Evolutionary conservation across 352 stramenopile species (phyloP).

Genomic region (Peronospora belbahrii): DNA sequence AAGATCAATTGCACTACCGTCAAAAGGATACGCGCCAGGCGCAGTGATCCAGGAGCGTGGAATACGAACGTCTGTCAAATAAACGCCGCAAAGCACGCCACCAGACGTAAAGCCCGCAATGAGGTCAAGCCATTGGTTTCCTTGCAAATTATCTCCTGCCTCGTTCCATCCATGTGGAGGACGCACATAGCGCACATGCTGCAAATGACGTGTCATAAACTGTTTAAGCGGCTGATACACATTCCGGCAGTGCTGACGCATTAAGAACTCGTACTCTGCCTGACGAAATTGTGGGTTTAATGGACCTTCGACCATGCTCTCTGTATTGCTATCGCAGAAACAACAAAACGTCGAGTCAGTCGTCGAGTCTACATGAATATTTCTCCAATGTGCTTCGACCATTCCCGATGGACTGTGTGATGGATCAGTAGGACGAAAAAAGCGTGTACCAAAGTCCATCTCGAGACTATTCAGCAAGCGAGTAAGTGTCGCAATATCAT

Average conservation of each 20-base stretch:
- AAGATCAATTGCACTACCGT: constrained; percentile 22
- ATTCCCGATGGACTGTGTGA: constrained; percentile 8
- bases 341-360: constrained; percentile 15
- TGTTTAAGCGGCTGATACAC: constrained; percentile 23
- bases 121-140: constrained; percentile 20
- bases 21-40: constrained; percentile 24
- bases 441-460: constrained; percentile 9
- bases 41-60: constrained; percentile 9
- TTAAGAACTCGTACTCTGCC: constrained; percentile 23
- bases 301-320: constrained; percentile 19
- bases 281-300: constrained; percentile 22
- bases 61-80: constrained; percentile 19
- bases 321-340: constrained; percentile 16
- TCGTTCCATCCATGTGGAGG: constrained; percentile 13
- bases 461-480: constrained; percentile 14
- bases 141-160: constrained; percentile 6
- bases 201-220: constrained; percentile 25
- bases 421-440: constrained; percentile 6
- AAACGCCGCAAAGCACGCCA: constrained; percentile 23
- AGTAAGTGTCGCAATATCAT: constrained; percentile 12
- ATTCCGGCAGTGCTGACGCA: constrained; percentile 25
- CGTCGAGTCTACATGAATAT: constrained; percentile 16
- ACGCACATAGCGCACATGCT: constrained; percentile 21
- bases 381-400: constrained; percentile 20
- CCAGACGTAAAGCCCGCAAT: constrained; percentile 18